Percentiles rank a stretch among this genome's conserved stretches.
Conservation (phyloP, 106 monocot genomes). For the Dioscorea alata region DNA sequence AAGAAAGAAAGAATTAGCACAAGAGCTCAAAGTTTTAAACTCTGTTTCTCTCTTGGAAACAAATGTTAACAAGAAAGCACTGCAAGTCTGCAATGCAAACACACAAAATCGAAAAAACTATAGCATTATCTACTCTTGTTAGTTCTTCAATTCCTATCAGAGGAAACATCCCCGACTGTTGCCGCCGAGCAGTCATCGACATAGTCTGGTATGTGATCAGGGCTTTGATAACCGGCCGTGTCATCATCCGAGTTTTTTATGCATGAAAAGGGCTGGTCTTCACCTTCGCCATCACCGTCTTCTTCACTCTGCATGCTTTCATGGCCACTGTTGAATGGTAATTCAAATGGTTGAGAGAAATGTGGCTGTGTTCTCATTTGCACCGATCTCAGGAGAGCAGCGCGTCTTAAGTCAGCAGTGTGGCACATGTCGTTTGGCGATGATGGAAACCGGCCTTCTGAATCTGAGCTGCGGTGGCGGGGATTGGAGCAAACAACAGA, state of each 20-base stretch:
- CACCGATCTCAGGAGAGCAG: conserved; percentile 80
- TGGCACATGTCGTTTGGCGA: conserved; percentile 93
- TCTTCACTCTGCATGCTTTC: conserved; percentile 38
- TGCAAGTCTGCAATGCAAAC: no score
- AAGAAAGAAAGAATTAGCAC: no score
- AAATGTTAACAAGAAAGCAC: no score
- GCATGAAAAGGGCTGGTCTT: conserved; percentile 20
- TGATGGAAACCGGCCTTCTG: conserved; percentile 75
- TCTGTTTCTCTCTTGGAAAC: no score
- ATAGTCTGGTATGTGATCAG: conserved; percentile 24
- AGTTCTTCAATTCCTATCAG: conserved; percentile 1
- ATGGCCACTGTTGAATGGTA: conserved; percentile 25
- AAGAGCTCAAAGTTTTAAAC: no score
- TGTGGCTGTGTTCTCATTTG: conserved; percentile 79
- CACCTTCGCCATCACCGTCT: conserved; percentile 42
- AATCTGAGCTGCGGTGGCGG: conserved; percentile 65
- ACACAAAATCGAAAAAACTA: no score
- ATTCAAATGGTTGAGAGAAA: conserved; percentile 30
- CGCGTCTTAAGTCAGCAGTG: conserved; percentile 55
- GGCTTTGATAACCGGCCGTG: conserved; percentile 13
- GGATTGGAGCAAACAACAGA: conserved; percentile 47
- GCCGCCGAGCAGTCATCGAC: conserved; percentile 28
- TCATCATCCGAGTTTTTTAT: conserved; percentile 35
- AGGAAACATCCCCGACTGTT: not conserved
- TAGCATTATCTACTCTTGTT: not conserved